These are phyloP conservation scores for Penicillium sclerotiorum DNA, from an alignment of 2,329 filamentous ascomycete genomes.

Conservation along the genomic window DNA sequence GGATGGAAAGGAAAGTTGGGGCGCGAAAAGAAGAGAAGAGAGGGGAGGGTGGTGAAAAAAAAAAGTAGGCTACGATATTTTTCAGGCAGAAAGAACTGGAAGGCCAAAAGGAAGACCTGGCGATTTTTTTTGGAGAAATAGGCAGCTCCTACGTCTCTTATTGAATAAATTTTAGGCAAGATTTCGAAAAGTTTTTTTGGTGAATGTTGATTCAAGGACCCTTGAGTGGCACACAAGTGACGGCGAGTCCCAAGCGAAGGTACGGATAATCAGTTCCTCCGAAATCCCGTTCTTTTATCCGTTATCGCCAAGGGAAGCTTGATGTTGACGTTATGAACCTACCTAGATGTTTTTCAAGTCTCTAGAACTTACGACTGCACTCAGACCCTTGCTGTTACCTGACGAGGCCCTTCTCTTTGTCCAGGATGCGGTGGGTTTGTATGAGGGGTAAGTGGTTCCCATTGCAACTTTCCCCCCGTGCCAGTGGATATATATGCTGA, in stretches of 20 bases:
- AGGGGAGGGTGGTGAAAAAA: slow-evolving; percentile 1
- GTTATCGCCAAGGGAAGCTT: too few relatives aligned
- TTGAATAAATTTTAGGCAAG: too few relatives aligned
- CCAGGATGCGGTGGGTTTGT: slow-evolving; percentile 94
- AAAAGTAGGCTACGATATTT: slow-evolving; percentile 21
- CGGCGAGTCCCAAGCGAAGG: neutral
- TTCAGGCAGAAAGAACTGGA: slow-evolving; percentile 13
- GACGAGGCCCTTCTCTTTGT: slow-evolving; percentile 96
- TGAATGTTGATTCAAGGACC: neutral
- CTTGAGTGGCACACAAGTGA: neutral
- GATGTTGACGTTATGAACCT: too few relatives aligned
- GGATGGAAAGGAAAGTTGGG: slow-evolving; percentile 15
- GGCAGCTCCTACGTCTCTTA: slow-evolving; percentile 9
- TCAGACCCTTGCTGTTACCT: slow-evolving; percentile 86
- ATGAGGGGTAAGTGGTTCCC: slow-evolving; percentile 76
- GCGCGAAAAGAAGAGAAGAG: slow-evolving; percentile 15
- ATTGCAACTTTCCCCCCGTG: neutral
- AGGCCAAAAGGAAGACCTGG: slow-evolving; percentile 1
- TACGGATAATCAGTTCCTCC: too few relatives aligned
- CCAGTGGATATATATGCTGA: slow-evolving; percentile 18
- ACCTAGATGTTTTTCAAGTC: slow-evolving; percentile 97
- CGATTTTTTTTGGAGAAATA: neutral
- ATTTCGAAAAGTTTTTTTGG: too few relatives aligned
- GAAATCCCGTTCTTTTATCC: slow-evolving; percentile 4
- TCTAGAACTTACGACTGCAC: slow-evolving; percentile 92